phyloP scores from a whole-genome alignment of 129 eudicot species.

The Chrysanthemum lavandulifolium region DNA sequence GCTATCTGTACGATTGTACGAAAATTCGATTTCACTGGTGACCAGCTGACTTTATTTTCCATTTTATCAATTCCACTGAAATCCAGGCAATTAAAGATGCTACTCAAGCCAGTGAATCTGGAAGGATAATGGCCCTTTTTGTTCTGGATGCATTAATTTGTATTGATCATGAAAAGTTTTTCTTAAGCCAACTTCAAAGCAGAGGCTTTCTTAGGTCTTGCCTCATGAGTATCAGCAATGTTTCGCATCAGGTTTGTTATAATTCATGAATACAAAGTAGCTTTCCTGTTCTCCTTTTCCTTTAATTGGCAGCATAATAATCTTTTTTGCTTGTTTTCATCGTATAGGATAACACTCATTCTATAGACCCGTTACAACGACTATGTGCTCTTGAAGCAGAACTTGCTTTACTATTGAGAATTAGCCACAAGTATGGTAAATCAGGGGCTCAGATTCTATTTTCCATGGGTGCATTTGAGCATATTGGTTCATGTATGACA shows the following conservation, averaged over 20 bases:
- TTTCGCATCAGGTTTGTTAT: conserved; percentile 60
- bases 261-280: not conserved
- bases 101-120: conserved; percentile 88
- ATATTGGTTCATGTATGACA: conserved; percentile 73
- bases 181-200: conserved; percentile 88
- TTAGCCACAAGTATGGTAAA: conserved; percentile 85
- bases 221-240: conserved; percentile 67
- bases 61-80: not conserved
- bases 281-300: not conserved
- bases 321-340: not conserved
- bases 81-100: conserved; percentile 82
- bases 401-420: conserved; percentile 77
- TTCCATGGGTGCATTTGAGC: conserved; percentile 91
- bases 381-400: conserved; percentile 86
- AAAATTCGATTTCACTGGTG: not conserved
- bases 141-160: conserved; percentile 81
- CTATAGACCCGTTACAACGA: conserved; percentile 77
- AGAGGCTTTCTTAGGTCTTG: conserved; percentile 95
- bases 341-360: conserved; percentile 60
- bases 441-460: conserved; percentile 88
- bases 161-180: conserved; percentile 91
- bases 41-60: conserved; percentile 6
- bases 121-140: conserved; percentile 74
- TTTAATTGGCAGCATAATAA: not conserved
- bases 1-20: no score